Percentiles rank a stretch among this genome's conserved stretches.
Evolutionary conservation across 2,329 filamentous ascomycete species (phyloP).

Genomic region (Fusarium buharicum): DNA sequence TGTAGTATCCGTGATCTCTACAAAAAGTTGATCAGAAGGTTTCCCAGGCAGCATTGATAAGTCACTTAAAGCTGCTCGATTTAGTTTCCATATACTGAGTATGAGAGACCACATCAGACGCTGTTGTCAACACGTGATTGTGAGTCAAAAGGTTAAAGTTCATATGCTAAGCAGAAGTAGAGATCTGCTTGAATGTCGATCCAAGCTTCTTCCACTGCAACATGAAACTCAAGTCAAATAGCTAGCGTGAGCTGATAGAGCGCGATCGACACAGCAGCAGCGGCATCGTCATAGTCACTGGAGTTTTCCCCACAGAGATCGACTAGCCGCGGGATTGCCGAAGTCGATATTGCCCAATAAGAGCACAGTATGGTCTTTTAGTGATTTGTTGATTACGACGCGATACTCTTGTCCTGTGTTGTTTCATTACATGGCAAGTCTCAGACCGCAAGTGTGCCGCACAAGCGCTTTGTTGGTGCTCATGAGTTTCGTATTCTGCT

Average conservation of each 20-base stretch:
- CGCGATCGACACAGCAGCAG: slow-evolving; percentile 16
- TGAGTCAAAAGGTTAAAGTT: not conserved
- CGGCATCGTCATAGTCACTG: slow-evolving; percentile 19
- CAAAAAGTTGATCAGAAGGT: too few relatives aligned
- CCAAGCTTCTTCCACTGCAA: slow-evolving; percentile 14
- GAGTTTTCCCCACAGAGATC: slow-evolving; percentile 28
- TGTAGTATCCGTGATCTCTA: too few relatives aligned
- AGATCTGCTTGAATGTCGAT: slow-evolving; percentile 9
- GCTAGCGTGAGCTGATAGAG: not conserved
- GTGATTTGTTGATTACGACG: not conserved
- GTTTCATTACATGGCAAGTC: not conserved
- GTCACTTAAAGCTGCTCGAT: too few relatives aligned
- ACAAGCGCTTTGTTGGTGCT: slow-evolving; percentile 9
- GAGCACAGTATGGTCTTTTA: too few relatives aligned
- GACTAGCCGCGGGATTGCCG: slow-evolving; percentile 34
- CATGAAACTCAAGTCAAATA: slow-evolving; percentile 18
- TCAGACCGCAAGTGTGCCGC: slow-evolving; percentile 5
- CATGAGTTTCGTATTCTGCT: slow-evolving; percentile 13
- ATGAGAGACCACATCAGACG: too few relatives aligned
- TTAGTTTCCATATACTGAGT: too few relatives aligned
- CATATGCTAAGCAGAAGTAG: not conserved
- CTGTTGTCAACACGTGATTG: not conserved
- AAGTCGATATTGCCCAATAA: not conserved
- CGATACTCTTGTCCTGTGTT: not conserved
- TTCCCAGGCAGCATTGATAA: too few relatives aligned